phyloP scores from a whole-genome alignment of 2,329 filamentous ascomycete genomes.

The Colletotrichum siamense region DNA sequence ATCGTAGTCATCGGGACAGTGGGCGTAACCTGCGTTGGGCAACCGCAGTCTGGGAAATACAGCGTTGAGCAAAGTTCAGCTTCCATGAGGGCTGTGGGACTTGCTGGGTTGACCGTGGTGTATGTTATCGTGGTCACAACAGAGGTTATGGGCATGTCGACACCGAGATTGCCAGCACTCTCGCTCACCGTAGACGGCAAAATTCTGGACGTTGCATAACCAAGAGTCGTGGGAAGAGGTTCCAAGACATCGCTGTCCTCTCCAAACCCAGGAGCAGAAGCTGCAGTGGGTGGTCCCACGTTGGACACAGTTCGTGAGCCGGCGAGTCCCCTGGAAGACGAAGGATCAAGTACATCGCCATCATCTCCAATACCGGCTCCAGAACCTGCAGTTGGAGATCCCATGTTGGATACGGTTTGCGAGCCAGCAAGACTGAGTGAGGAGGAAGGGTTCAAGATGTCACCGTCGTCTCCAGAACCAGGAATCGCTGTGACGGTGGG shows the following conservation, averaged over 20 bases:
- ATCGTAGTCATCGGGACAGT: not conserved
- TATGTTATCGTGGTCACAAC: not conserved
- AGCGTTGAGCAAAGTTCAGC: not conserved
- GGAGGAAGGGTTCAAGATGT: not conserved
- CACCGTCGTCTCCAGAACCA: not conserved
- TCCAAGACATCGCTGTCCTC: not conserved
- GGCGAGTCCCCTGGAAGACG: rapidly evolving
- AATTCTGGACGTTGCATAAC: not conserved
- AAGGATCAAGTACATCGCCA: not conserved
- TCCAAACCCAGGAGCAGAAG: not conserved
- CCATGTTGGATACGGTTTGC: rapidly evolving
- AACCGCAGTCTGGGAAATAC: not conserved
- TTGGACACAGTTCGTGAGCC: not conserved
- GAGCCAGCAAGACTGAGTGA: not conserved
- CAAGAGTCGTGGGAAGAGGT: not conserved
- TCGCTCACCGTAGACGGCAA: rapidly evolving
- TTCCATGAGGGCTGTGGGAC: not conserved
- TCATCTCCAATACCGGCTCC: not conserved
- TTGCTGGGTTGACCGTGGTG: not conserved
- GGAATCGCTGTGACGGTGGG: rapidly evolving
- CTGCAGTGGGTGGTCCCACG: not conserved
- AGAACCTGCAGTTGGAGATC: not conserved
- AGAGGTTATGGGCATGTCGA: not conserved
- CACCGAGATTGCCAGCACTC: not conserved
- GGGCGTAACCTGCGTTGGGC: not conserved